These are phyloP conservation scores for Colletotrichum godetiae DNA, from an alignment of 2,329 filamentous ascomycete genomes.

Conservation along the genomic window DNA sequence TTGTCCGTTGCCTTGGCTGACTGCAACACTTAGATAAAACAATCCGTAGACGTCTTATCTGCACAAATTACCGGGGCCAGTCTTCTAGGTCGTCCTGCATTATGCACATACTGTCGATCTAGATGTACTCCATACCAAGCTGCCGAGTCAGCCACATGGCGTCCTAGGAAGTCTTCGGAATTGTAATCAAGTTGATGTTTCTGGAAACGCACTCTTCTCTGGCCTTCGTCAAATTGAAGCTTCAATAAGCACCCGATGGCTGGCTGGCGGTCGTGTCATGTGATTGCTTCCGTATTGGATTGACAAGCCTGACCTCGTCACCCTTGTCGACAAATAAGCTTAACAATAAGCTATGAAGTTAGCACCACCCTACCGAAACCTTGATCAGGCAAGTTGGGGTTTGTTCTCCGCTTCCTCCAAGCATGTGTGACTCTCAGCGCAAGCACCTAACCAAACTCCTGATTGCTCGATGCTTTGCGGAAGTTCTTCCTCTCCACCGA, in stretches of 20 bases:
- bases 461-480: no score
- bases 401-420: no score
- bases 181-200: rapidly evolving
- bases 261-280: background rate
- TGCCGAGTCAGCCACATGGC: background rate
- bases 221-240: background rate
- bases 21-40: background rate
- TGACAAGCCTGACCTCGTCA: background rate
- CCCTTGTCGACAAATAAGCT: background rate
- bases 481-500: no score
- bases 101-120: background rate
- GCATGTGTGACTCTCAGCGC: no score
- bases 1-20: background rate
- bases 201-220: background rate
- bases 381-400: no score
- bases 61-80: background rate
- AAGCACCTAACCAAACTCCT: no score
- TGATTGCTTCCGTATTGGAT: background rate
- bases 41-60: background rate
- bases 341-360: background rate
- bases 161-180: background rate
- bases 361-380: no score
- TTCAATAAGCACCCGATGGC: background rate
- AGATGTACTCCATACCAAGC: background rate
- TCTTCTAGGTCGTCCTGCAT: background rate